Evolutionary conservation across 768 basidiomycete species (phyloP).

Genomic region (Xanthoconium stramineum): DNA sequence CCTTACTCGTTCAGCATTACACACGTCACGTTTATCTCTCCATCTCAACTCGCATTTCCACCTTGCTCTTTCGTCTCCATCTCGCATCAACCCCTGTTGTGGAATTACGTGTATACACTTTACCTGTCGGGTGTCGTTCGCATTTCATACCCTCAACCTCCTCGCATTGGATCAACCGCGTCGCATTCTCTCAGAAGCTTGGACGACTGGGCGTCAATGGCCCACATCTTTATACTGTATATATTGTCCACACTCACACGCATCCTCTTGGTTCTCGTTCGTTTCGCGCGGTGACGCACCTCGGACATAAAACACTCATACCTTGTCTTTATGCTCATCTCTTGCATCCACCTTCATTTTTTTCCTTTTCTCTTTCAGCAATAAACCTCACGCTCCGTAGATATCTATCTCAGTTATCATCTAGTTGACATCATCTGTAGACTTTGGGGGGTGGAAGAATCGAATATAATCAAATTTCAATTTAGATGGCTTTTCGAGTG

Average conservation of each 20-base stretch:
- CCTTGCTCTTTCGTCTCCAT: constrained; percentile 12
- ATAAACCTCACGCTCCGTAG: constrained; percentile 11
- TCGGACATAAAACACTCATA: neutral
- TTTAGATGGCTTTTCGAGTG: no score
- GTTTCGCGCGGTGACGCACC: neutral
- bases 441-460: constrained; percentile 16
- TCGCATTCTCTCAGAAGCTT: neutral
- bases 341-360: neutral
- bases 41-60: constrained; percentile 4
- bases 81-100: constrained; percentile 27
- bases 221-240: constrained; percentile 22
- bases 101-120: constrained; percentile 34
- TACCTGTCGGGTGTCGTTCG: constrained; percentile 13
- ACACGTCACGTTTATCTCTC: constrained; percentile 7
- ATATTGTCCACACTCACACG: constrained; percentile 6
- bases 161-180: neutral
- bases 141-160: constrained; percentile 5
- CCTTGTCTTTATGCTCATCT: constrained; percentile 1
- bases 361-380: neutral
- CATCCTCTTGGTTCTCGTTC: neutral
- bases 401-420: constrained; percentile 17
- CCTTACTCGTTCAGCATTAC: constrained; percentile 14
- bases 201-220: neutral
- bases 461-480: constrained; percentile 8
- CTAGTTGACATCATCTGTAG: constrained; percentile 24